These are phyloP conservation scores for Fraxinus excelsior DNA, from an alignment of 257 asterid genomes.

Conservation along the genomic window DNA sequence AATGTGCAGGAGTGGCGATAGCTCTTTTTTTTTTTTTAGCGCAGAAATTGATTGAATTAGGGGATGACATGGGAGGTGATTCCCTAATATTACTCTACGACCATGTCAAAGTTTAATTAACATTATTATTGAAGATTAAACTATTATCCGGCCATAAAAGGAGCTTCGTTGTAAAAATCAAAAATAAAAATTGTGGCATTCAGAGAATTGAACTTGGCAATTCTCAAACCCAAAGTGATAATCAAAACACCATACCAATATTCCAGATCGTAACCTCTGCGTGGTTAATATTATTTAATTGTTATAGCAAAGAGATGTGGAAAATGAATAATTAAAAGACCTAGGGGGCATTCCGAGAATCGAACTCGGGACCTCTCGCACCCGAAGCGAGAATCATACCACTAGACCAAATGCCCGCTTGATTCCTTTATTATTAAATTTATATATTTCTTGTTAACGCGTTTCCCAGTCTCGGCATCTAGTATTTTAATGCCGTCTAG, in stretches of 20 bases:
- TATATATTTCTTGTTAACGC: no score
- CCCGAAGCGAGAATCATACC: constrained; percentile 86
- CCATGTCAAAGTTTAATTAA: no score
- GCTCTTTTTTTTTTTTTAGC: no score
- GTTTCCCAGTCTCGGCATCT: no score
- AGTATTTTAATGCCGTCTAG: no score
- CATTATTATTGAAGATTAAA: background rate
- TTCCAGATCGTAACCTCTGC: constrained; percentile 4
- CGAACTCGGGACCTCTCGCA: constrained; percentile 77
- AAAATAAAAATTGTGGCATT: constrained; percentile 33
- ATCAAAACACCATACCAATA: constrained; percentile 55
- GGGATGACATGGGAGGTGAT: no score
- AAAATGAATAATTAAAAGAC: background rate
- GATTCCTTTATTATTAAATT: no score
- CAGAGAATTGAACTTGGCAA: constrained; percentile 47
- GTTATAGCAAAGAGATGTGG: background rate
- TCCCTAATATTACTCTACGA: no score
- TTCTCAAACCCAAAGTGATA: constrained; percentile 52
- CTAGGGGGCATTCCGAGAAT: constrained; percentile 86
- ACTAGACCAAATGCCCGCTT: constrained; percentile 79
- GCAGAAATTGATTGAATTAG: no score
- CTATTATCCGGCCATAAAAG: background rate
- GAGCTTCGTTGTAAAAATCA: background rate
- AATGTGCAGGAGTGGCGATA: no score
- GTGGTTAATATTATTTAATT: no score